phyloP scores from a whole-genome alignment of 108 stramenopile species.

The Cyclostephanos invisitatus region DNA sequence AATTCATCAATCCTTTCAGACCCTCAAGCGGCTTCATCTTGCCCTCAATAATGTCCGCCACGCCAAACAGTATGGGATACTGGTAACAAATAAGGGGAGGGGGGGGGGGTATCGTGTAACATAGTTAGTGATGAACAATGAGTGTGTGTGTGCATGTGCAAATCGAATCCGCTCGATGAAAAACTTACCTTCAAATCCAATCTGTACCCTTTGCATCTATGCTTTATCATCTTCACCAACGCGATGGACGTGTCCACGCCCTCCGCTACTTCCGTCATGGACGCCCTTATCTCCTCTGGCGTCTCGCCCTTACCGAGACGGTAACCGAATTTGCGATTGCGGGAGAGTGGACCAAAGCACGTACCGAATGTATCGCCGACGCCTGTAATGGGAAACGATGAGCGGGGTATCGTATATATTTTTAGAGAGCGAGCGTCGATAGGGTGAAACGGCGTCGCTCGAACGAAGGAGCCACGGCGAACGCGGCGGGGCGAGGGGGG shows the following conservation, averaged over 20 bases:
- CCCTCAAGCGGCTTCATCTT: slow-evolving; percentile 87
- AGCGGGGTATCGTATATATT: too few species aligned
- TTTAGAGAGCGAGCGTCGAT: too few species aligned
- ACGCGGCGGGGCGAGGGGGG: too few species aligned
- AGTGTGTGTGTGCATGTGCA: neutral
- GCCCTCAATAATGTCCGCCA: slow-evolving; percentile 90
- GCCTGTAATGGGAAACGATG: slow-evolving; percentile 49
- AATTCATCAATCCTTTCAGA: slow-evolving; percentile 88
- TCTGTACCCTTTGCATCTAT: slow-evolving; percentile 84
- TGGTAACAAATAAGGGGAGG: slow-evolving; percentile 57
- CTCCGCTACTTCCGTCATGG: slow-evolving; percentile 92
- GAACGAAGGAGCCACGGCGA: too few species aligned
- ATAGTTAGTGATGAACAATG: neutral
- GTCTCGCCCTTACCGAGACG: slow-evolving; percentile 94
- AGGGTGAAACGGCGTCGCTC: too few species aligned
- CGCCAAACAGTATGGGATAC: slow-evolving; percentile 96
- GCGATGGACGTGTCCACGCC: slow-evolving; percentile 94
- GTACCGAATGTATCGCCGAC: slow-evolving; percentile 98
- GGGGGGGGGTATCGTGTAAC: too few species aligned
- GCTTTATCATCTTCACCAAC: slow-evolving; percentile 89
- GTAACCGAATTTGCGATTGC: slow-evolving; percentile 93
- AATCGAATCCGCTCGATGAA: too few species aligned
- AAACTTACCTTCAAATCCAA: slow-evolving; percentile 65
- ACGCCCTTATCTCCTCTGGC: slow-evolving; percentile 85
- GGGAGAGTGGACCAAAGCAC: slow-evolving; percentile 94